Evolutionary conservation across 371 early-diverging fungal species (phyloP).

Genomic region (Rhizopus delemar): DNA sequence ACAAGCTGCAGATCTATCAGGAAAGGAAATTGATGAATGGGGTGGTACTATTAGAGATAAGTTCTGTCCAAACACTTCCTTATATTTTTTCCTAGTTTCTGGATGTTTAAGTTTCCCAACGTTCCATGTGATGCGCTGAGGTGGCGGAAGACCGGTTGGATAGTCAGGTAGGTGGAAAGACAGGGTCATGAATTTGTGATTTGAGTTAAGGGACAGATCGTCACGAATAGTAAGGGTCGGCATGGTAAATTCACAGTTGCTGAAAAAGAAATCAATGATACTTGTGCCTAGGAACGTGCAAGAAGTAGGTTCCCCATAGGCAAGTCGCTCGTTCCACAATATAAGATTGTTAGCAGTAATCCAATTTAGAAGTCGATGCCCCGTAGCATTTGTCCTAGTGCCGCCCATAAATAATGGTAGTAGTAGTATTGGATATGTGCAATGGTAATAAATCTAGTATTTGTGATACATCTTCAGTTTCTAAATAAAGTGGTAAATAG

Average conservation of each 20-base stretch:
- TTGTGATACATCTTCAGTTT: background rate
- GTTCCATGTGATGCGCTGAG: no score
- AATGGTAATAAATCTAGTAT: background rate
- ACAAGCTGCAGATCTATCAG: no score
- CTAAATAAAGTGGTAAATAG: background rate
- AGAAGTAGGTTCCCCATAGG: conserved; percentile 19
- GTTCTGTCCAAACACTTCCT: no score
- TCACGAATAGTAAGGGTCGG: background rate
- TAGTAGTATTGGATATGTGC: background rate
- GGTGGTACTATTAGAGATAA: no score
- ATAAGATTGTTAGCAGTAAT: background rate
- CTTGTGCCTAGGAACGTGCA: background rate
- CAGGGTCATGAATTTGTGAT: background rate
- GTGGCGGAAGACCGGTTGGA: no score
- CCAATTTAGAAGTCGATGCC: background rate
- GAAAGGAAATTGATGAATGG: no score
- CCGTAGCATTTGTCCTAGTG: background rate
- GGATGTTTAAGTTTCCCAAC: no score
- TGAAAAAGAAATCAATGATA: conserved; percentile 7
- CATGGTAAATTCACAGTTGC: background rate
- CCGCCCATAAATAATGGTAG: background rate
- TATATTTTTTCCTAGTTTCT: no score
- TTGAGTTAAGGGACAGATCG: conserved; percentile 1
- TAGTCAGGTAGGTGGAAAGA: no score
- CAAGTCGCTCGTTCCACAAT: conserved; percentile 7